Evolutionary conservation across 495 filamentous ascomycete species (phyloP).

Genomic region (Aspergillus avenaceus): DNA sequence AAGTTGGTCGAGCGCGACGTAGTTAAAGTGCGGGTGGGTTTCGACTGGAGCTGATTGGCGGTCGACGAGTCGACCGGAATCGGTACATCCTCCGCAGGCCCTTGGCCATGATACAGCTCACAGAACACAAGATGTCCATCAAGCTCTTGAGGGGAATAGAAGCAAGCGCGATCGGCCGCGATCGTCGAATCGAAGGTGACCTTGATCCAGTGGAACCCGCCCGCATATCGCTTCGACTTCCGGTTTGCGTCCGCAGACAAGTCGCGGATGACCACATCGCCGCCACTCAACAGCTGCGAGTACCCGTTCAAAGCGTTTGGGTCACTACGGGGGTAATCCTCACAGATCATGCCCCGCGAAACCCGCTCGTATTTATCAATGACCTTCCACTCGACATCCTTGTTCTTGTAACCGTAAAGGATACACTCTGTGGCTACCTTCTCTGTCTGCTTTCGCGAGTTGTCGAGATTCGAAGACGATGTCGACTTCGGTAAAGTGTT

Average conservation of each 20-base stretch:
- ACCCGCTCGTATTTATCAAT: constrained; percentile 81
- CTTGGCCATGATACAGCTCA: constrained; percentile 68
- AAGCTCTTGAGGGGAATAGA: constrained; percentile 71
- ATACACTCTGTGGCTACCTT: constrained; percentile 77
- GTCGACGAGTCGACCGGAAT: constrained; percentile 46
- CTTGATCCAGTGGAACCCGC: constrained; percentile 88
- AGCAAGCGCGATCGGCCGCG: constrained; percentile 72
- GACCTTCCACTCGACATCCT: constrained; percentile 73
- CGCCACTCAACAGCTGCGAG: constrained; percentile 53
- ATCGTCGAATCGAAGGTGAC: constrained; percentile 82
- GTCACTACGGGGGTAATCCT: constrained; percentile 75
- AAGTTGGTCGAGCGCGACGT: constrained; percentile 36
- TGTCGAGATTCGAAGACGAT: constrained; percentile 39
- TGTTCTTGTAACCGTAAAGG: constrained; percentile 72
- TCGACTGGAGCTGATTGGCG: constrained; percentile 21
- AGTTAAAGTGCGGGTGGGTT: constrained; percentile 30
- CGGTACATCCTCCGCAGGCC: constrained; percentile 61
- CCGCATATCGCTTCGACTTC: constrained; percentile 69
- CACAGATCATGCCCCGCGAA: constrained; percentile 70
- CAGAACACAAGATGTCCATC: constrained; percentile 73
- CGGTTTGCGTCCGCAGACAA: constrained; percentile 65
- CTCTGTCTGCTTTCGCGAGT: constrained; percentile 38
- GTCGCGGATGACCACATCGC: constrained; percentile 59
- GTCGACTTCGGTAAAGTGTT: constrained; percentile 38
- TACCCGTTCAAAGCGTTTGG: constrained; percentile 49